Evolutionary conservation across 2,329 filamentous ascomycete species (phyloP).

Genomic region (Myrmaecium sp.): DNA sequence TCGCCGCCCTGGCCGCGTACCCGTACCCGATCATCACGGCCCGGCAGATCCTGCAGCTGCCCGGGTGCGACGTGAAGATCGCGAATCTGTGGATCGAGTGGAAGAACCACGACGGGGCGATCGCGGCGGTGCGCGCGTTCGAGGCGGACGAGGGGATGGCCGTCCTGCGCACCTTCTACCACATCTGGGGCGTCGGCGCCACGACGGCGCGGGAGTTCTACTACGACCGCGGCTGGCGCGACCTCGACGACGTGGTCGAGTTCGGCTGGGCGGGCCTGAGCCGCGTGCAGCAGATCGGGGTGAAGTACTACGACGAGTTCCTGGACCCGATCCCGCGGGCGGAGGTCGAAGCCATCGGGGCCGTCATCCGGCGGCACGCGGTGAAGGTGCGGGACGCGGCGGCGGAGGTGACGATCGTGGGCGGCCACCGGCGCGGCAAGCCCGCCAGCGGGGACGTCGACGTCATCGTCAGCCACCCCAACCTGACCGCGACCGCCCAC

Average conservation of each 20-base stretch:
- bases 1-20: conserved; percentile 71
- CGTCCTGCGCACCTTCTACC: conserved; percentile 53
- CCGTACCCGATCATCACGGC: conserved; percentile 37
- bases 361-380: conserved; percentile 48
- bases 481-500: conserved; percentile 48
- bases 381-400: conserved; percentile 37
- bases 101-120: conserved; percentile 35
- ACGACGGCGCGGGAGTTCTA: conserved; percentile 71
- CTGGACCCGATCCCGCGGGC: conserved; percentile 48
- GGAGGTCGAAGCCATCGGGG: conserved; percentile 57
- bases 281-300: conserved; percentile 77
- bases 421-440: conserved; percentile 71
- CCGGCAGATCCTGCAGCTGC: conserved; percentile 36
- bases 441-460: conserved; percentile 64
- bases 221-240: conserved; percentile 55
- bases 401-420: conserved; percentile 50
- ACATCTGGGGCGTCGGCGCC: conserved; percentile 85
- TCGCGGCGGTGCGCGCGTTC: conserved; percentile 48
- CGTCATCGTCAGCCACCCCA: conserved; percentile 63
- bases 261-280: conserved; percentile 59
- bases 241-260: conserved; percentile 74
- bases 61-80: conserved; percentile 69
- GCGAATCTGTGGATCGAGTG: conserved; percentile 65
- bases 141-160: conserved; percentile 47
- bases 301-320: conserved; percentile 90